Percentiles rank a stretch among this genome's conserved stretches.
These are phyloP conservation scores for Yarrowia sp. DNA, from an alignment of 805 yeast species.

Conservation along the genomic window DNA sequence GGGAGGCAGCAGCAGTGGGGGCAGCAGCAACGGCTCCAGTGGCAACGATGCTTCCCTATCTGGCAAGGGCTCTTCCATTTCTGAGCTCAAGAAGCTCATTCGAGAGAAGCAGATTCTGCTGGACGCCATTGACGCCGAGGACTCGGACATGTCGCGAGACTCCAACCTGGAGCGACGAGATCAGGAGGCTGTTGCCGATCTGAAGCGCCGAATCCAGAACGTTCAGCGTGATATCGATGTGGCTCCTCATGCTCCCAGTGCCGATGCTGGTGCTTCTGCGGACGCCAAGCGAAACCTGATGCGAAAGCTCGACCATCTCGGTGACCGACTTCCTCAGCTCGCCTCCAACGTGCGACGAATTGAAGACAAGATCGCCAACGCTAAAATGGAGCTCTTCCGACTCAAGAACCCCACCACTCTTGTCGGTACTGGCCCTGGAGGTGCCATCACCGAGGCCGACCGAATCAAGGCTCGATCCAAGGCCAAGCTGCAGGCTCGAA, in stretches of 20 bases:
- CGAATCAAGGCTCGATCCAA: constrained; percentile 79
- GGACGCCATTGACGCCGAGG: constrained; percentile 75
- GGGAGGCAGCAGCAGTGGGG: constrained; percentile 50
- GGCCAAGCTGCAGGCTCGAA: constrained; percentile 79
- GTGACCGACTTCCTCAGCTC: constrained; percentile 75
- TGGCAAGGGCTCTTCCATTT: constrained; percentile 51
- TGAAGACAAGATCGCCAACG: constrained; percentile 70
- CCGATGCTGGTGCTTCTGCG: constrained; percentile 1
- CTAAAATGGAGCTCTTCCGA: constrained; percentile 70
- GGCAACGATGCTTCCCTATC: constrained; percentile 27
- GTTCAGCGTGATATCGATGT: constrained; percentile 53
- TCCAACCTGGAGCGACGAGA: constrained; percentile 53
- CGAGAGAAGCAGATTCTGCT: constrained; percentile 75
- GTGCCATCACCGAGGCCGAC: constrained; percentile 83
- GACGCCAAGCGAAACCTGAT: constrained; percentile 60
- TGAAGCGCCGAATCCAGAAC: constrained; percentile 65
- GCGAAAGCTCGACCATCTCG: constrained; percentile 64
- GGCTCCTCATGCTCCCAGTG: constrained; percentile 40
- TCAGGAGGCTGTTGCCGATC: constrained; percentile 63
- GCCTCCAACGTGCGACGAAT: constrained; percentile 66
- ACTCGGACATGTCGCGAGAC: constrained; percentile 50
- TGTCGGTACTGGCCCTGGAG: constrained; percentile 85
- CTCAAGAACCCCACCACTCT: constrained; percentile 63
- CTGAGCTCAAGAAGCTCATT: constrained; percentile 66
- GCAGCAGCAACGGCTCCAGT: constrained; percentile 4